Percentiles rank a stretch among this genome's conserved stretches.
Conservation (phyloP, 306 rosid genomes). For the Cucumis sativus region DNA sequence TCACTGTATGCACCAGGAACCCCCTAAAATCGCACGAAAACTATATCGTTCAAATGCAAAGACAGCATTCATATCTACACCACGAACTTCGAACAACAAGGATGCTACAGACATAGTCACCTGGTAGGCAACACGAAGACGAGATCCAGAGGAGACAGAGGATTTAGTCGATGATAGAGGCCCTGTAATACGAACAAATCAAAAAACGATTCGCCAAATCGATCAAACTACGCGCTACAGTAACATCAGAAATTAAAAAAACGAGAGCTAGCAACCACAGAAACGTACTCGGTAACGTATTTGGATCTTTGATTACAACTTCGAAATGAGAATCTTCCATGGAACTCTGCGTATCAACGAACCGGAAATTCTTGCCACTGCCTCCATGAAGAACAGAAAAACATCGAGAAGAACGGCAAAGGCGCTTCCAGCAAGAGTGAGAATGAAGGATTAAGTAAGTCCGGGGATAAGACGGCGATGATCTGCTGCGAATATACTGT, state of each 20-base stretch:
- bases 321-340: constrained; percentile 18
- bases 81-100: background rate
- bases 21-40: constrained; percentile 41
- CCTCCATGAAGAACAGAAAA: constrained; percentile 19
- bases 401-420: constrained; percentile 16
- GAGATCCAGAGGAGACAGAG: constrained; percentile 45
- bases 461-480: constrained; percentile 2
- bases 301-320: constrained; percentile 34
- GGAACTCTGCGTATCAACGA: constrained; percentile 21
- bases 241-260: background rate
- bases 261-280: background rate
- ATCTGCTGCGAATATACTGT: background rate
- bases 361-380: constrained; percentile 5
- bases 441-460: background rate
- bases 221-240: background rate
- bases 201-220: background rate
- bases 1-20: constrained; percentile 89
- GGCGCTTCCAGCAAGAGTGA: constrained; percentile 18
- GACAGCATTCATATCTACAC: background rate
- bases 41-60: background rate
- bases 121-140: constrained; percentile 90
- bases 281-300: constrained; percentile 45
- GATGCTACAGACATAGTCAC: constrained; percentile 15
- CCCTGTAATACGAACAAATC: constrained; percentile 26
- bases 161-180: constrained; percentile 53